Evolutionary conservation across 306 rosid species (phyloP), one percentile per base, ranked within the genome.

Genomic region (Cucumis melo): DNA sequence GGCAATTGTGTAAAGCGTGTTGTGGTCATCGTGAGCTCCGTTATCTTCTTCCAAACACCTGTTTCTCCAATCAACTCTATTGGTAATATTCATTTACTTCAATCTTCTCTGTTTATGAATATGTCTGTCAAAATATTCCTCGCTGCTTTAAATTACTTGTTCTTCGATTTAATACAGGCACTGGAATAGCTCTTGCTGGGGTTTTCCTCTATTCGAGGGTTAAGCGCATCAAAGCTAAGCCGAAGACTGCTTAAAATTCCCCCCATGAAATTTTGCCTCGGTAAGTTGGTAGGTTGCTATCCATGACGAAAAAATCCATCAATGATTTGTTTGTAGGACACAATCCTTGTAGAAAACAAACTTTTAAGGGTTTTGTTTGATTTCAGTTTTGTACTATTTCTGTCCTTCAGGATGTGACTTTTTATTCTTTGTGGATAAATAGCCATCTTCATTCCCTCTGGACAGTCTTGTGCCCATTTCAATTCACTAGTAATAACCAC

Each of bases 1-100:
- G 97, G 91, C 34, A 95, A 95, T 74, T 92, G 98, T 79, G 87
- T 92, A 84, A 95, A 95, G 88, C 86, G 99, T 36, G 99, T 95
- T 73, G 96, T 89, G 82, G 99, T 95, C 73, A 90, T 95, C 1
- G 92, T 89, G 75, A 95, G 99, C 96, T 84, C 99, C 70, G 96
- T 95, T 79, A 77, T 95, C 83, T 90, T 95, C 88, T 95, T 95
- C 89, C 86, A 80, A 82, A 88, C 99, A 74, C 91, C 98, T 0
- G 99, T 95, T 65, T 82, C 97, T 27, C 86, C 87, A 6, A 85
- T 95, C 76, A 95, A 95, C 77, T 77, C 92, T 60, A 63, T 95
- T 27, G 99, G 99, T 92, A 95, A 85, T 66, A 73, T 63, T 59
- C 10, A 70, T 66, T 51, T 75, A 73, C 75, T 61, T 36, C 63